These are phyloP conservation scores for Phytophthora citricola DNA, from an alignment of 352 stramenopile species.

Conservation along the genomic window DNA sequence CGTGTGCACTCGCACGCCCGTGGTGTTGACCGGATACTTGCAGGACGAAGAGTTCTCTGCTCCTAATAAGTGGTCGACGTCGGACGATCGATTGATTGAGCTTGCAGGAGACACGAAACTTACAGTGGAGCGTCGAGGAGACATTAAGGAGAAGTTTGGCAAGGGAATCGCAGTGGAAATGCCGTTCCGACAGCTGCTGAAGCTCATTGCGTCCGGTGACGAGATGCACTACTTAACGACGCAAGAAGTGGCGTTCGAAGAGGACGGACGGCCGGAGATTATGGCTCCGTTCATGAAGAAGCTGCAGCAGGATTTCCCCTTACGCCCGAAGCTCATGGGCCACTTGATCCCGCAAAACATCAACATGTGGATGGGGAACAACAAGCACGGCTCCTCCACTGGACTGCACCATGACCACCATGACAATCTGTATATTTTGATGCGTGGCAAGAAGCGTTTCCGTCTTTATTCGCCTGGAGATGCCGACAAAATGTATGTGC, in stretches of 20 bases:
- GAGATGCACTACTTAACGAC: constrained; percentile 91
- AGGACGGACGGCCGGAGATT: constrained; percentile 78
- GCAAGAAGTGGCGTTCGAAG: constrained; percentile 87
- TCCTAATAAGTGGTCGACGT: constrained; percentile 68
- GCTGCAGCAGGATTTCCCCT: constrained; percentile 82
- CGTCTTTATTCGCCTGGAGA: constrained; percentile 93
- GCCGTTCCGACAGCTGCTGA: constrained; percentile 79
- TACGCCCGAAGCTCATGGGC: constrained; percentile 85
- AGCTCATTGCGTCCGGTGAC: constrained; percentile 70
- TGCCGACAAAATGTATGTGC: constrained; percentile 92
- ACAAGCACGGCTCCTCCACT: constrained; percentile 77
- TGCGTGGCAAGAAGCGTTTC: constrained; percentile 95
- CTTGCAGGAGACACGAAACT: constrained; percentile 69
- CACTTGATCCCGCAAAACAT: constrained; percentile 94
- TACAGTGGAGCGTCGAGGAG: constrained; percentile 81
- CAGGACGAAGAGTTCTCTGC: constrained; percentile 59
- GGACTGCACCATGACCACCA: constrained; percentile 99
- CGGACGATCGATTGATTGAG: constrained; percentile 69
- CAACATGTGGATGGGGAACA: constrained; percentile 98
- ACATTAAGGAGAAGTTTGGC: constrained; percentile 79
- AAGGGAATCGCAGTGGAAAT: constrained; percentile 88
- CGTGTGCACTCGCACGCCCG: constrained; percentile 78
- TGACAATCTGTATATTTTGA: constrained; percentile 98
- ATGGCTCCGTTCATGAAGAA: constrained; percentile 87
- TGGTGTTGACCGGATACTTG: constrained; percentile 78